Base-by-base conservation (phyloP, 129 eudicot species). In the Lactuca sativa region DNA sequence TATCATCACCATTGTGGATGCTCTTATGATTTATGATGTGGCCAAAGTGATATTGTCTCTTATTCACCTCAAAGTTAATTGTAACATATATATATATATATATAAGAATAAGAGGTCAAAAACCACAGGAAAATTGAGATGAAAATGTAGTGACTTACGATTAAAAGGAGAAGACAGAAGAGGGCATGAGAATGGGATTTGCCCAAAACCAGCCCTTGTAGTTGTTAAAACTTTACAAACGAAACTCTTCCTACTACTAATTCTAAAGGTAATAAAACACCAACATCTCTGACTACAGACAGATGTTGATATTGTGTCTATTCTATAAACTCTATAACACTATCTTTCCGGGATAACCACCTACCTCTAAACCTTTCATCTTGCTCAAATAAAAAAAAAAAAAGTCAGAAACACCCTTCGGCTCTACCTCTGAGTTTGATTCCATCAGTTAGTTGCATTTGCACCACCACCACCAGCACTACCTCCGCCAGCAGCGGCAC, bases 361-460 rank as follows among this genome's bases (percentile, higher is more conserved):
- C 78, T 67, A 17, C 25, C 71, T 53, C 78, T 65, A 74, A 43
- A 66, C 58, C 49, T 62, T 72, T 31, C 44, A 54, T 73, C 62
- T 56, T 73, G 57, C 72, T 64, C 48, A 21, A 38, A 41, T 40
- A 0, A 0, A 25, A 0, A 38, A 41, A 55, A 34, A 51, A 31
- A 38, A 32, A 11, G 48, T 59, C 10, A n/a, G 6, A 21, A 64
- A 48, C 3, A 9, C 52, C 49, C 12, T 2, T 7, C 30, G 2
- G 25, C 59, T 12, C 82, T 83, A 90, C 83, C 90, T 78, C 72
- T 86, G 85, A 64, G 82, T 70, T 63, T 86, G 90, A 56, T 25
- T 25, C 30, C 30, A 25, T 25, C 30, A 25, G 30, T 89, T 90
- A 41, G 83, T 59, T 53, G 78, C 78, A 59, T 80, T 59, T 34